Evolutionary conservation across 2,329 filamentous ascomycete species (phyloP).

Genomic region (Davidsoniella australis): DNA sequence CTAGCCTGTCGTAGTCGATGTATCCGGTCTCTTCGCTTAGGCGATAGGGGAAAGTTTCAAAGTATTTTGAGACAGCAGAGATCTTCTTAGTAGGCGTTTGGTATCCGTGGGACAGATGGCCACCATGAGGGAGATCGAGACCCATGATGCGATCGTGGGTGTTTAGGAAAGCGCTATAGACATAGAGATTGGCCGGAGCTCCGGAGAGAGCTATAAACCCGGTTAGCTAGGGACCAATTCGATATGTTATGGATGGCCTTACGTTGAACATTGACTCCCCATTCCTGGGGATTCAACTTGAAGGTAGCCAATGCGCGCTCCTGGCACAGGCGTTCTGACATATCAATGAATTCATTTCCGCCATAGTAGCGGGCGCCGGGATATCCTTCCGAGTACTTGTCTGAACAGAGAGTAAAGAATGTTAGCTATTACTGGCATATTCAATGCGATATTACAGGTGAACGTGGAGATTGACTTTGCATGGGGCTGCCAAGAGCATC

Average conservation of each 20-base stretch:
- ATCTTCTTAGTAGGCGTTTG: slow-evolving; percentile 91
- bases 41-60: slow-evolving; percentile 92
- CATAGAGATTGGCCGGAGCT: slow-evolving; percentile 64
- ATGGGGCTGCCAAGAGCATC: slow-evolving; percentile 86
- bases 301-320: slow-evolving; percentile 78
- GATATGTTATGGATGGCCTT: slow-evolving; percentile 17
- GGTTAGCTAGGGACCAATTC: not conserved
- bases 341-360: slow-evolving; percentile 90
- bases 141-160: slow-evolving; percentile 95
- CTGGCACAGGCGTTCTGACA: slow-evolving; percentile 78
- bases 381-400: slow-evolving; percentile 98
- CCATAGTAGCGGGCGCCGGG: slow-evolving; percentile 93
- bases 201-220: slow-evolving; percentile 51
- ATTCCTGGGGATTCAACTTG: slow-evolving; percentile 64
- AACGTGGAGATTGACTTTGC: slow-evolving; percentile 50
- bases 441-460: not conserved
- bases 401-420: slow-evolving; percentile 24
- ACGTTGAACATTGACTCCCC: slow-evolving; percentile 95
- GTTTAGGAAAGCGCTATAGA: slow-evolving; percentile 84
- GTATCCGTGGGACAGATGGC: slow-evolving; percentile 92
- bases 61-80: slow-evolving; percentile 97
- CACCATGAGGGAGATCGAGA: slow-evolving; percentile 87
- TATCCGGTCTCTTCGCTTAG: slow-evolving; percentile 78
- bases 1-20: slow-evolving; percentile 88
- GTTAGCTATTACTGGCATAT: slow-evolving; percentile 1